phyloP scores from a whole-genome alignment of 1,139 yeast genomes.

The Nakaseomyces bracarensis region DNA sequence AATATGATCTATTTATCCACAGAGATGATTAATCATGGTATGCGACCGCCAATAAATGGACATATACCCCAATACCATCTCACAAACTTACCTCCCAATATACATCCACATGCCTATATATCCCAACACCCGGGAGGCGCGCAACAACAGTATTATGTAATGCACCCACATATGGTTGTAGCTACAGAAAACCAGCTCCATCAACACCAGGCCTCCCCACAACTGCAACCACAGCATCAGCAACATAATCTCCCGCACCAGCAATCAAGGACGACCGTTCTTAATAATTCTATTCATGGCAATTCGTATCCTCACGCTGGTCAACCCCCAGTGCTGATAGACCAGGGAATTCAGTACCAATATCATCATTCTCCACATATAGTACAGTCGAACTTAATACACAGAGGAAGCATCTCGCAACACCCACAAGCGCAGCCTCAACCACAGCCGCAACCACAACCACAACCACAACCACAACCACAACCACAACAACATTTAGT shows the following conservation, averaged over 20 bases:
- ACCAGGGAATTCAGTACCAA: neutral
- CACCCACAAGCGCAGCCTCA: neutral
- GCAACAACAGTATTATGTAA: neutral
- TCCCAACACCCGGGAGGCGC: neutral
- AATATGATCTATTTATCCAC: neutral
- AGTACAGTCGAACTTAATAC: neutral
- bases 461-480: neutral
- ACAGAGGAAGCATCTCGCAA: neutral
- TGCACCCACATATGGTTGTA: neutral
- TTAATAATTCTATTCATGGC: neutral
- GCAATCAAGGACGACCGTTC: neutral
- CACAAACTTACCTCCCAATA: neutral
- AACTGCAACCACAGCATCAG: neutral
- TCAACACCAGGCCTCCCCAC: conserved; percentile 2
- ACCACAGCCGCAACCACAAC: neutral
- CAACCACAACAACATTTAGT: neutral
- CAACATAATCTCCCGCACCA: neutral
- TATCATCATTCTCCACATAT: neutral
- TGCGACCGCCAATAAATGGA: neutral
- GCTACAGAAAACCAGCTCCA: neutral
- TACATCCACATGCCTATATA: neutral
- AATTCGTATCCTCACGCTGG: neutral
- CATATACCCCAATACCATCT: neutral
- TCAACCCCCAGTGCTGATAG: neutral
- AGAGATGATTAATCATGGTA: neutral